Conservation (phyloP, 2,329 filamentous ascomycete genomes). For the Alternaria hordeiaustralica region DNA sequence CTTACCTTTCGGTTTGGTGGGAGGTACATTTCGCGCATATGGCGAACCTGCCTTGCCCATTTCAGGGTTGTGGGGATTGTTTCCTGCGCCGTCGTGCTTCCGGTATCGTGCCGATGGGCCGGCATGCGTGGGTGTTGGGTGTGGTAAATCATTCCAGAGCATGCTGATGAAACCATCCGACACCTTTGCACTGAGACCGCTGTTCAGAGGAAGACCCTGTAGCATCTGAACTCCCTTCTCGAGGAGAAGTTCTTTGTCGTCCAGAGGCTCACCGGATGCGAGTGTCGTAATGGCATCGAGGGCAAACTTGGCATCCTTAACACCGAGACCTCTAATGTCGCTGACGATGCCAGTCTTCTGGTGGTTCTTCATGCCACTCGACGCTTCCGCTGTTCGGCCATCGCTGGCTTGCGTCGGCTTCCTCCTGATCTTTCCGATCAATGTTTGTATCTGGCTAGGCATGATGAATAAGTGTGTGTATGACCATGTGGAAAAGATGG, state of each 20-base stretch:
- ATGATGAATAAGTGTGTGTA: conserved; percentile 20
- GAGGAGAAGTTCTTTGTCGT: conserved; percentile 61
- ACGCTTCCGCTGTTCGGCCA: conserved; percentile 49
- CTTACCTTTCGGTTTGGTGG: conserved; percentile 56
- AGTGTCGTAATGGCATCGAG: conserved; percentile 68
- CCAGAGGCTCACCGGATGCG: conserved; percentile 67
- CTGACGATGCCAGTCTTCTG: conserved; percentile 44
- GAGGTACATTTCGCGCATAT: conserved; percentile 65
- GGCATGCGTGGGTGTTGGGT: conserved; percentile 56
- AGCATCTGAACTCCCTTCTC: conserved; percentile 62
- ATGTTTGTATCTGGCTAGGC: conserved; percentile 49
- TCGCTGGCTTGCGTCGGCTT: conserved; percentile 58
- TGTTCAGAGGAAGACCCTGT: conserved; percentile 58
- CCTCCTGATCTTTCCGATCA: conserved; percentile 55
- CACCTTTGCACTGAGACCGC: conserved; percentile 55
- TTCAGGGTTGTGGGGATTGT: conserved; percentile 60
- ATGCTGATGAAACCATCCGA: conserved; percentile 60
- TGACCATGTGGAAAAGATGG: not conserved
- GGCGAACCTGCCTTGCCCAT: conserved; percentile 62
- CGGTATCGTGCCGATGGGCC: conserved; percentile 55
- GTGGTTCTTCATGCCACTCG: conserved; percentile 27
- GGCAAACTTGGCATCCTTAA: conserved; percentile 51
- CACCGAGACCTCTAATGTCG: conserved; percentile 64
- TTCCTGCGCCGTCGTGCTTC: conserved; percentile 47
- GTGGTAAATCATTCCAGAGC: conserved; percentile 61